Evolutionary conservation across 1,139 yeast species (phyloP).

Genomic region (Saccharomyces hybrid): DNA sequence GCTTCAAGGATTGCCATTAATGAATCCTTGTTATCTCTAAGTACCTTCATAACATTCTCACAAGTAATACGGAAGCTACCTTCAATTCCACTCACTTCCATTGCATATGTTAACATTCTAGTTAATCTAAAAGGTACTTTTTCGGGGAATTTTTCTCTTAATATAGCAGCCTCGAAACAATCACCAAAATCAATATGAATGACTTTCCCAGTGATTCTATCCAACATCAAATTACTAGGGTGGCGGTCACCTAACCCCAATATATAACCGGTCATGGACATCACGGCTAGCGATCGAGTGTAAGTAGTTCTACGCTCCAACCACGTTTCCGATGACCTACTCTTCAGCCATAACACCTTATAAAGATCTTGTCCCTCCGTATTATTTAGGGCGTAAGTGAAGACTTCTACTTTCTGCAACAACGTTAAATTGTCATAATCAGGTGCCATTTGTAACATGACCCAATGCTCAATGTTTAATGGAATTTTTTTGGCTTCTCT

Average conservation of each 20-base stretch:
- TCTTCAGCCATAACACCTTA: constrained; percentile 91
- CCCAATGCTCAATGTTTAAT: constrained; percentile 86
- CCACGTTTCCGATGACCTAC: constrained; percentile 96
- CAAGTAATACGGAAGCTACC: constrained; percentile 95
- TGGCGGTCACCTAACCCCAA: constrained; percentile 96
- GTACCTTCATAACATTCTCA: constrained; percentile 92
- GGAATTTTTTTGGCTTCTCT: constrained; percentile 86
- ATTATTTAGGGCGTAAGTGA: constrained; percentile 90
- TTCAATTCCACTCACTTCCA: constrained; percentile 98
- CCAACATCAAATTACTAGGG: constrained; percentile 94
- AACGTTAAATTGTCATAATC: constrained; percentile 86
- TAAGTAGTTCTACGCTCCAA: constrained; percentile 92
- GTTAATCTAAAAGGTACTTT: constrained; percentile 96
- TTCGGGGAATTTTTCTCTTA: constrained; percentile 95
- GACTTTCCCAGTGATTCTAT: constrained; percentile 88
- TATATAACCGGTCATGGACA: constrained; percentile 98
- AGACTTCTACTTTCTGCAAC: constrained; percentile 90
- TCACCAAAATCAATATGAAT: constrained; percentile 98
- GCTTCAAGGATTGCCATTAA: constrained; percentile 97
- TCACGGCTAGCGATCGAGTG: constrained; percentile 90
- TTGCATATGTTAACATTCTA: constrained; percentile 93
- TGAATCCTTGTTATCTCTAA: constrained; percentile 90
- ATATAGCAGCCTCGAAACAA: constrained; percentile 95
- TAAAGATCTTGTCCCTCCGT: constrained; percentile 95
- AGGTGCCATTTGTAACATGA: constrained; percentile 97